Percentiles rank a stretch among this genome's conserved stretches.
These are phyloP conservation scores for Talaromyces ruber DNA, from an alignment of 495 filamentous ascomycete species.

Conservation along the genomic window DNA sequence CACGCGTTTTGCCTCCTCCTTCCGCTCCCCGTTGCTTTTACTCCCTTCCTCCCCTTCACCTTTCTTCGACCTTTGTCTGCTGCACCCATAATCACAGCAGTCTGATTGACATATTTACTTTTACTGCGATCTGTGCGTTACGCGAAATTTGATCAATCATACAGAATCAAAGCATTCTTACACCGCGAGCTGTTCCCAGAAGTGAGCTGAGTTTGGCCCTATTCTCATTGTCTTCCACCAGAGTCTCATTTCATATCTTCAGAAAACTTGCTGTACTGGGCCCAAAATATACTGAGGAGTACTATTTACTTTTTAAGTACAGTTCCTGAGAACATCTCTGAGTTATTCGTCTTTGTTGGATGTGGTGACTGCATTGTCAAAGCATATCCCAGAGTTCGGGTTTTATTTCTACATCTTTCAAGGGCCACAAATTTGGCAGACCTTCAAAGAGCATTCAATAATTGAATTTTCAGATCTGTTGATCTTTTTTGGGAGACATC, in stretches of 20 bases:
- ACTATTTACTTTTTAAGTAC: not conserved
- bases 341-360: not conserved
- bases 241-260: not conserved
- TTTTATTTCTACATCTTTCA: not conserved
- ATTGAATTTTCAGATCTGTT: not conserved
- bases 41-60: not conserved
- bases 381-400: not conserved
- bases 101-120: not conserved
- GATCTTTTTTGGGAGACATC: not conserved
- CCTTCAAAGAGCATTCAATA: not conserved
- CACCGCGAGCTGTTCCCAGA: not conserved
- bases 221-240: not conserved
- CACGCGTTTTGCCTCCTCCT: slow-evolving; percentile 12
- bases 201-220: not conserved
- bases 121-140: not conserved
- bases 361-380: not conserved
- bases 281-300: not conserved
- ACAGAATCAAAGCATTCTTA: not conserved
- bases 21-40: slow-evolving; percentile 8
- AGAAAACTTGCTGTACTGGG: not conserved
- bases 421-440: not conserved
- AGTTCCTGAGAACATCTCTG: not conserved
- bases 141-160: not conserved
- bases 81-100: not conserved
- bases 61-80: not conserved